Evolutionary conservation across 768 basidiomycete genomes (phyloP).

Genomic region (Termitomyces sp.): DNA sequence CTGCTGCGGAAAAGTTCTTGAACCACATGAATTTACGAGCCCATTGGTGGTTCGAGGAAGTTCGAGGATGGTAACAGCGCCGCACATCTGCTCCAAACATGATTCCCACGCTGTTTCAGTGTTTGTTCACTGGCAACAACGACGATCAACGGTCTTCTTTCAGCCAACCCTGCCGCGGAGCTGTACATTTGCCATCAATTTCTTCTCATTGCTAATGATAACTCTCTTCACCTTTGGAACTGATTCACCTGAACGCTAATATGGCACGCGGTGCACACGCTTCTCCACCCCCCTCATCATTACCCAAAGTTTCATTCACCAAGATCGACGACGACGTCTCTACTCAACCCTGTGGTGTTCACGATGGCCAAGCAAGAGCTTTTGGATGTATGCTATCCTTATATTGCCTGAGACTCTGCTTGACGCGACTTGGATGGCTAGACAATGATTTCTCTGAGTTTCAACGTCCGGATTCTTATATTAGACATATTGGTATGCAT

Average conservation of each 20-base stretch:
- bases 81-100: neutral
- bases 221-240: neutral
- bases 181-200: neutral
- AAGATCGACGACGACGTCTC: constrained; percentile 63
- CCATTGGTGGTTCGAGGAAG: too few relatives aligned
- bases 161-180: neutral
- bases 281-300: constrained; percentile 19
- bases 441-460: constrained; percentile 69
- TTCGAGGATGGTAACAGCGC: too few relatives aligned
- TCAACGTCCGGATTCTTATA: constrained; percentile 77
- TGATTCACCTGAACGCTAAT: neutral
- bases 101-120: constrained; percentile 4
- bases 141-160: neutral
- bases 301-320: constrained; percentile 69
- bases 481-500: constrained; percentile 80
- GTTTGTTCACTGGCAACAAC: neutral
- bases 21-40: too few relatives aligned
- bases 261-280: constrained; percentile 17
- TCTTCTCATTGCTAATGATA: neutral
- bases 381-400: constrained; percentile 66
- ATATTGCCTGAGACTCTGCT: neutral
- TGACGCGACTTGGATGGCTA: constrained; percentile 15
- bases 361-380: constrained; percentile 57
- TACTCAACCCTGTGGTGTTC: constrained; percentile 58
- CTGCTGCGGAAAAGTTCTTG: too few relatives aligned